Percentiles rank a stretch among this genome's conserved stretches.
Conservation (phyloP, 768 basidiomycete species). For the Tulasnella sp. region DNA sequence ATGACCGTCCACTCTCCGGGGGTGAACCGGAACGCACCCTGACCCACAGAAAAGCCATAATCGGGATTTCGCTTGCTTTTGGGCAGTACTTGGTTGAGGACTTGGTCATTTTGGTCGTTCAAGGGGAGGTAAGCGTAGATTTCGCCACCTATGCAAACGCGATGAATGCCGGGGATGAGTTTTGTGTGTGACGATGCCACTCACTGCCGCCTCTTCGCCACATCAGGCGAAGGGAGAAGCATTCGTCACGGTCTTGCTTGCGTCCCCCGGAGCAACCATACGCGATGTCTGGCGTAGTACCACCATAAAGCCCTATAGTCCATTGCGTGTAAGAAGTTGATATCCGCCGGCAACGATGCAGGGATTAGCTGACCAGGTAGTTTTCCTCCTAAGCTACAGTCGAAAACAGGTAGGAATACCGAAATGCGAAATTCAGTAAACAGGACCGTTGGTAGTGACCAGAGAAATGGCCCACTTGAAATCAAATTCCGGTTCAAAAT, state of each 20-base stretch:
- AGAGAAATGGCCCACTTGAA: constrained; percentile 18
- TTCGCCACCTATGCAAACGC: constrained; percentile 44
- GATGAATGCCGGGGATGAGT: no score
- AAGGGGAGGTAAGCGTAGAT: constrained; percentile 58
- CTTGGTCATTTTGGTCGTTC: constrained; percentile 32
- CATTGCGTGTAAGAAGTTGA: no score
- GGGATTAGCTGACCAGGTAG: constrained; percentile 2
- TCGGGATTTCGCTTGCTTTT: constrained; percentile 44
- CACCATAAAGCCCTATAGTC: constrained; percentile 8
- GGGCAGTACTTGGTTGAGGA: constrained; percentile 40
- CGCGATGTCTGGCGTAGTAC: constrained; percentile 27
- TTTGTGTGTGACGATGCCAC: no score
- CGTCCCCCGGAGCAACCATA: constrained; percentile 53
- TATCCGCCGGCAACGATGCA: no score
- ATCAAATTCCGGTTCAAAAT: constrained; percentile 18
- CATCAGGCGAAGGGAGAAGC: constrained; percentile 61
- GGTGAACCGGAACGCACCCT: constrained; percentile 52
- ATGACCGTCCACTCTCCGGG: constrained; percentile 58
- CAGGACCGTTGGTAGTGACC: no score
- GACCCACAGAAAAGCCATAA: constrained; percentile 56
- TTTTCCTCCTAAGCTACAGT: constrained; percentile 7
- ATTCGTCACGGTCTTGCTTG: constrained; percentile 38
- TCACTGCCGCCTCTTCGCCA: constrained; percentile 38
- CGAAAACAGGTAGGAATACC: no score
- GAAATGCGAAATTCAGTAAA: no score